phyloP scores from a whole-genome alignment of 495 filamentous ascomycete genomes.

The Penicillium argentinense region DNA sequence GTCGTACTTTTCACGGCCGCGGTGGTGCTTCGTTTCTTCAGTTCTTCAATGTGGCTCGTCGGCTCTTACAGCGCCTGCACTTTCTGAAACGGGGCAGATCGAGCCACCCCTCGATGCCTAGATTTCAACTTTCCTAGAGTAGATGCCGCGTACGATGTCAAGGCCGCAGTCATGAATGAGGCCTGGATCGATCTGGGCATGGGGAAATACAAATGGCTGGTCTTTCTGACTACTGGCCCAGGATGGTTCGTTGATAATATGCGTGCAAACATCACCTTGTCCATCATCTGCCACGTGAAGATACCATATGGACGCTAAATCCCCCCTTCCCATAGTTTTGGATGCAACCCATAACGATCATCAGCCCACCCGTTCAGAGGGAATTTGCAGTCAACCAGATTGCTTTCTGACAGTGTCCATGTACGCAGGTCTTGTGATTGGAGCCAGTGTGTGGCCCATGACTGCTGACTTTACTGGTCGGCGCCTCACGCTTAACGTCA shows the following conservation, averaged over 20 bases:
- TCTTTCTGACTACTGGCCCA: slow-evolving; percentile 70
- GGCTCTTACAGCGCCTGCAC: too few relatives aligned
- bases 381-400: slow-evolving; percentile 4
- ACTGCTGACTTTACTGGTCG: slow-evolving; percentile 27
- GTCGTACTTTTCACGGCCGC: too few relatives aligned
- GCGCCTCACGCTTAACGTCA: slow-evolving; percentile 23
- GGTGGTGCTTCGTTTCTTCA: too few relatives aligned
- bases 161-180: slow-evolving; percentile 47
- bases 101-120: too few relatives aligned
- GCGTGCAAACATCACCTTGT: slow-evolving; percentile 8
- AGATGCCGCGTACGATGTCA: slow-evolving; percentile 36
- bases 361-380: neutral
- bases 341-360: slow-evolving; percentile 15
- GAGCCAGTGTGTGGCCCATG: slow-evolving; percentile 24
- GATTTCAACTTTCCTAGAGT: too few relatives aligned
- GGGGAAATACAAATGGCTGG: slow-evolving; percentile 74
- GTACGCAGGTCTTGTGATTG: slow-evolving; percentile 24
- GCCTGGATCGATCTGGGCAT: slow-evolving; percentile 71
- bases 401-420: slow-evolving; percentile 2
- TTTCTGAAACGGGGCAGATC: too few relatives aligned
- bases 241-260: slow-evolving; percentile 61
- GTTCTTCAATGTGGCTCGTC: too few relatives aligned
- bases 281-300: too few relatives aligned
- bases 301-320: neutral
- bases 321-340: slow-evolving; percentile 12